Evolutionary conservation across 2,329 filamentous ascomycete species (phyloP).

Genomic region (Daldinia eschscholtzii): DNA sequence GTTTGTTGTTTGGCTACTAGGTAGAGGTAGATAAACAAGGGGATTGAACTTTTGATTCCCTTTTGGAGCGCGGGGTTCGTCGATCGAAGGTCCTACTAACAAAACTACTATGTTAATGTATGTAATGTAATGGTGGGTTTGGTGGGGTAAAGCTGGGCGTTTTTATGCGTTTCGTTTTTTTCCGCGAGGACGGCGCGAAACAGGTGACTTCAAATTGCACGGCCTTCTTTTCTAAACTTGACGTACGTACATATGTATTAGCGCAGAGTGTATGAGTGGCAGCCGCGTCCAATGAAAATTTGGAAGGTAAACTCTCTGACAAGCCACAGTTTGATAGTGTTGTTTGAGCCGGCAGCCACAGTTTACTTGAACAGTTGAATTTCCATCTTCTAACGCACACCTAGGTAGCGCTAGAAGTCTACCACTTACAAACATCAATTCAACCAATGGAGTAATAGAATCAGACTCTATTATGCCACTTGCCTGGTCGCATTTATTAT

Average conservation of each 20-base stretch:
- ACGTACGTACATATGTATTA: background rate
- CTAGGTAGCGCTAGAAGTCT: background rate
- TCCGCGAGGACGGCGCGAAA: constrained; percentile 23
- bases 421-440: background rate
- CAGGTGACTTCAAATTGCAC: background rate
- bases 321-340: constrained; percentile 1
- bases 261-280: background rate
- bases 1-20: constrained; percentile 12
- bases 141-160: constrained; percentile 36
- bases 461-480: too few relatives aligned
- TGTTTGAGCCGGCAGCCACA: background rate
- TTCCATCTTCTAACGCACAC: background rate
- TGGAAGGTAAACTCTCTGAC: background rate
- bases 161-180: constrained; percentile 8
- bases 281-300: constrained; percentile 3
- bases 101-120: background rate
- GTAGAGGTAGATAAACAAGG: background rate
- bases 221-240: background rate
- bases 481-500: too few relatives aligned
- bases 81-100: constrained; percentile 11
- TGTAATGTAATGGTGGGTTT: constrained; percentile 23
- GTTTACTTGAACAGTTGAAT: background rate
- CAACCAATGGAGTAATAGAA: too few relatives aligned
- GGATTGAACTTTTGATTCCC: constrained; percentile 1
- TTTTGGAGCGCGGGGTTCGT: constrained; percentile 34